These are phyloP conservation scores for Fusarium pseudocircinatum DNA, from an alignment of 2,329 filamentous ascomycete genomes.

Conservation along the genomic window DNA sequence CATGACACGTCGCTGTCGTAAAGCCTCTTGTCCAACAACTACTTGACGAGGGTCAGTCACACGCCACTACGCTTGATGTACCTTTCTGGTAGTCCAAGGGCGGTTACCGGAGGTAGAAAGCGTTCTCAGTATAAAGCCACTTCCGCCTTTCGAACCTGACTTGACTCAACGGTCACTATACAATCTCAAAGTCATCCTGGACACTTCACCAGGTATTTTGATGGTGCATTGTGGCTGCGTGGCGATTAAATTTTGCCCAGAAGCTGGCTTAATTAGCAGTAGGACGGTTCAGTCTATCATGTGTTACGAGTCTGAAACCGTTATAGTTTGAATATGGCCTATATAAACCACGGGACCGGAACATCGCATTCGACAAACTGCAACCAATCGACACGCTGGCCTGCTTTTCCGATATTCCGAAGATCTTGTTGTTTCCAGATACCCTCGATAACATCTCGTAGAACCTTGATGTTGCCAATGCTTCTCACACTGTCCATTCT, in stretches of 20 bases:
- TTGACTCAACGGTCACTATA: background rate
- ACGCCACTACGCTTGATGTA: background rate
- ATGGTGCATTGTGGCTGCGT: background rate
- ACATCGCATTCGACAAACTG: background rate
- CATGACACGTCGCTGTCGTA: background rate
- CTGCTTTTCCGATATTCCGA: background rate
- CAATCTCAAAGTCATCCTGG: background rate
- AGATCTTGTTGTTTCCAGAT: background rate
- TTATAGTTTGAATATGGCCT: background rate
- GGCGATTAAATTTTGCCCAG: background rate
- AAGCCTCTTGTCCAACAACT: background rate
- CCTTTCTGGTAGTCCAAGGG: background rate
- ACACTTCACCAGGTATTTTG: background rate
- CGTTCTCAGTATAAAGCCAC: background rate
- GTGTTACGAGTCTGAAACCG: background rate
- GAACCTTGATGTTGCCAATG: background rate
- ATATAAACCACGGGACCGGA: background rate
- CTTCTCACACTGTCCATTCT: background rate
- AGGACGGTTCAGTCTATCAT: too few species aligned
- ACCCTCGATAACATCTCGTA: background rate
- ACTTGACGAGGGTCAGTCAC: background rate
- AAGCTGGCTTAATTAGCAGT: background rate
- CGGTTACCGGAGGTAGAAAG: background rate
- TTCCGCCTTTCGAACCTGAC: too few species aligned
- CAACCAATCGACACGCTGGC: background rate